phyloP scores from a whole-genome alignment of 2,329 filamentous ascomycete species.

The Aureobasidium sp. region DNA sequence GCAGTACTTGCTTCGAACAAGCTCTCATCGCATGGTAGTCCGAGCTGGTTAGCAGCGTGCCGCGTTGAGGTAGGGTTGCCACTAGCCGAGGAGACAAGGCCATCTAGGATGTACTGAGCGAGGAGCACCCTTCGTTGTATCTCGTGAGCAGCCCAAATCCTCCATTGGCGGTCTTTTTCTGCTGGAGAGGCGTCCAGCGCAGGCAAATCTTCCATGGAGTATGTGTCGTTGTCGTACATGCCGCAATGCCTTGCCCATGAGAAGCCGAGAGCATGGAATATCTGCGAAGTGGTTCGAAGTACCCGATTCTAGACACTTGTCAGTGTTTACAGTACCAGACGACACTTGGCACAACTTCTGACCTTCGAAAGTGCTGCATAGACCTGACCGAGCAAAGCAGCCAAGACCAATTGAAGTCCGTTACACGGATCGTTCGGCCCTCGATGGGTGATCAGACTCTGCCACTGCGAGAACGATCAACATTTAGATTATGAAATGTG shows the following conservation, averaged over 20 bases:
- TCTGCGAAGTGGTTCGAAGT: slow-evolving; percentile 38
- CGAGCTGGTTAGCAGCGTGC: slow-evolving; percentile 36
- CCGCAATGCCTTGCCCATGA: slow-evolving; percentile 41
- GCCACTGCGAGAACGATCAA: slow-evolving; percentile 26
- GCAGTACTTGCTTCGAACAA: slow-evolving; percentile 35
- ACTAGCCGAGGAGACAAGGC: slow-evolving; percentile 38
- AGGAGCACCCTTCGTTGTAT: slow-evolving; percentile 39
- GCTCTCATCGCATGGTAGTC: slow-evolving; percentile 35
- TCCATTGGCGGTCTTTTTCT: slow-evolving; percentile 37
- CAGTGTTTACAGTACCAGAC: background rate
- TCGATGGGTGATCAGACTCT: slow-evolving; percentile 37
- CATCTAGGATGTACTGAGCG: slow-evolving; percentile 40
- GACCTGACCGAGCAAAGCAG: slow-evolving; percentile 37
- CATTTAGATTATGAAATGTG: background rate
- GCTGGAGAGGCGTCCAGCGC: slow-evolving; percentile 25
- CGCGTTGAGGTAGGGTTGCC: slow-evolving; percentile 37
- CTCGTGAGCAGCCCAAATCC: slow-evolving; percentile 37
- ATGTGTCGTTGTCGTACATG: slow-evolving; percentile 35
- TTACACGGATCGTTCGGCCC: slow-evolving; percentile 38
- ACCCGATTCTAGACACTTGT: slow-evolving; percentile 28
- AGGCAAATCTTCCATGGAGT: slow-evolving; percentile 30
- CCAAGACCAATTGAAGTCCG: slow-evolving; percentile 39
- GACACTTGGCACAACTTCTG: background rate
- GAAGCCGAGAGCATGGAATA: slow-evolving; percentile 39
- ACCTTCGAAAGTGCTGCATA: slow-evolving; percentile 35